Base-by-base conservation (phyloP, 306 rosid species). In the Castanopsis chinensis region DNA sequence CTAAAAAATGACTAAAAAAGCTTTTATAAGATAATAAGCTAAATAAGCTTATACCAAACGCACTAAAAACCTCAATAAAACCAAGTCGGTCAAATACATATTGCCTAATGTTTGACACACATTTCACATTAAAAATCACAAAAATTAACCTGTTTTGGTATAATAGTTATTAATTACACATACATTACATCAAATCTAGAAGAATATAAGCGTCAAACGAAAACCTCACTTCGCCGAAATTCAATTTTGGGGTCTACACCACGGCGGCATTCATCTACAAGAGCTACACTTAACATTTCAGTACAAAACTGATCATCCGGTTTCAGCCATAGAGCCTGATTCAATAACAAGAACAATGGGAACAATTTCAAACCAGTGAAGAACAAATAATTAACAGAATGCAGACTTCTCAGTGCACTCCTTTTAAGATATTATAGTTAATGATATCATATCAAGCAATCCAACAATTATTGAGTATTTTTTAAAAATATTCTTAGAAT, bases 281-380 rank as follows among this genome's bases (percentile, higher is more conserved):
- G 87, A 71, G 97, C 99, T 87, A 86, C 55, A 61, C 88, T 93
- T 70, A 93, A 71, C 99, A 95, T 93, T 83, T 95, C 98, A 3
- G 98, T 93, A 87, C 96, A 93, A 75, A 95, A 93, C 55, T 89
- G 99, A 79, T 95, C 98, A 28, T 91, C 98, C 6, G 99, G 89
- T 77, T 87, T 82, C 69, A 91, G 85, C 98, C 99, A 91, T 69
- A 93, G 72, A 27, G 99, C 99, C 99, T 95, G 79, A 78, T 77
- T 83, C 75, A 54, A 18, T 68, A 55, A 58, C 55, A 84, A 75
- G 49, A 81, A 83, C 63, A 68, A 70, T 67, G 63, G 35, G 18
- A 70, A 69, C 82, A 43, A 52, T 84, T 78, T 72, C 64, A 75
- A 71, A 80, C 64, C 57, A 71, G 52, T 65, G n/a, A 56, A 63